Evolutionary conservation across 768 basidiomycete species (phyloP).

Genomic region (Hypsizygus marmoreus): DNA sequence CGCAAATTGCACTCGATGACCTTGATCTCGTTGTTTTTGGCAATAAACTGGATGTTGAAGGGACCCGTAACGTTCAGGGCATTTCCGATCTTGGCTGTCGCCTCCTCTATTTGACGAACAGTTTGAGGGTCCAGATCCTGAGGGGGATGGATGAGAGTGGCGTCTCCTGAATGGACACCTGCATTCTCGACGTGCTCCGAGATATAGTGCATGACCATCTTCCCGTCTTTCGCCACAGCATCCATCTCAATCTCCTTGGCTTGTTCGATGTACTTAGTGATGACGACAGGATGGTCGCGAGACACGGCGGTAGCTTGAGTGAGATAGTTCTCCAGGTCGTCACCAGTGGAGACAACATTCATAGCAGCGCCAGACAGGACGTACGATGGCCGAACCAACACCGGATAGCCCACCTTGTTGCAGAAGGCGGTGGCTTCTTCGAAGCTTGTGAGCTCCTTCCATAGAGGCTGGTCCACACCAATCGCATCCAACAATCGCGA

Average conservation of each 20-base stretch:
- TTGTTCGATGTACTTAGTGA: conserved; percentile 98
- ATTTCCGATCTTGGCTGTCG: conserved; percentile 95
- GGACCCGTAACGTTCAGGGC: conserved; percentile 98
- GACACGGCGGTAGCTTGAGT: conserved; percentile 96
- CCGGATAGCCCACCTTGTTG: conserved; percentile 90
- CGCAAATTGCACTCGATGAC: conserved; percentile 99
- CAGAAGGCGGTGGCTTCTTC: conserved; percentile 90
- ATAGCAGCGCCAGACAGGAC: conserved; percentile 99
- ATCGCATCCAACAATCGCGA: conserved; percentile 97
- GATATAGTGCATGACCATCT: conserved; percentile 99
- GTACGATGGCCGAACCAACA: conserved; percentile 96
- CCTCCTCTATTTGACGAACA: conserved; percentile 93
- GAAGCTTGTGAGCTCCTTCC: conserved; percentile 95
- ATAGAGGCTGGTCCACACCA: conserved; percentile 95
- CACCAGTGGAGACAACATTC: conserved; percentile 95
- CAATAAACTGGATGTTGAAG: conserved; percentile 99
- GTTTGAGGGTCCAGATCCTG: conserved; percentile 98
- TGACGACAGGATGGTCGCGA: conserved; percentile 94
- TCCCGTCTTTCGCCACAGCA: conserved; percentile 94
- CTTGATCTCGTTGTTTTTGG: conserved; percentile 99
- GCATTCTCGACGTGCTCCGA: conserved; percentile 99
- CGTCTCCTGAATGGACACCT: conserved; percentile 98
- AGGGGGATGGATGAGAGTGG: conserved; percentile 96
- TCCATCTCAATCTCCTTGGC: conserved; percentile 99
- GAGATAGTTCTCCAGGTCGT: conserved; percentile 90